Conservation (phyloP, 148 eudicot genomes). For the Spergularia marina region DNA sequence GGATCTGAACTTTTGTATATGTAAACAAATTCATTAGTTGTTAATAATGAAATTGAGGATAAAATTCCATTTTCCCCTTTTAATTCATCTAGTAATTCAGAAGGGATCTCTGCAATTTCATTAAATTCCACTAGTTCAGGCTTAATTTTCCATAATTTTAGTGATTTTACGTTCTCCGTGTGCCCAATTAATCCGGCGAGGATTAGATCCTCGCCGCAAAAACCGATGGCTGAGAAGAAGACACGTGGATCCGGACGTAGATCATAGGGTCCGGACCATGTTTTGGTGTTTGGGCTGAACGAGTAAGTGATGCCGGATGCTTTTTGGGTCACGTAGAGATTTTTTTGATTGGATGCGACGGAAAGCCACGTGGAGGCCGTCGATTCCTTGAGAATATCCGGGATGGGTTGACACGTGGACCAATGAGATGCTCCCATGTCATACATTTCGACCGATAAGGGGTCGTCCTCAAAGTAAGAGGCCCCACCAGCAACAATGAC, state of each 20-base stretch:
- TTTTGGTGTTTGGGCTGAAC: conserved; percentile 33
- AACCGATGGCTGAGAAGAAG: conserved; percentile 37
- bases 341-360: conserved; percentile 29
- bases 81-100: conserved; percentile 36
- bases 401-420: conserved; percentile 53
- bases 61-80: conserved; percentile 25
- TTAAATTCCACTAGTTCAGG: conserved; percentile 21
- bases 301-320: conserved; percentile 43
- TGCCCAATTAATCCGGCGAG: conserved; percentile 42
- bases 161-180: conserved; percentile 14
- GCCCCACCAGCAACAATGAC: conserved; percentile 58
- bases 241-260: conserved; percentile 38
- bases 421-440: conserved; percentile 41
- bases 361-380: conserved; percentile 60
- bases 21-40: conserved; percentile 34
- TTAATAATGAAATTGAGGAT: conserved; percentile 31
- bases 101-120: conserved; percentile 55
- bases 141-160: conserved; percentile 47
- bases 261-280: conserved; percentile 47
- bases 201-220: conserved; percentile 34
- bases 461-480: conserved; percentile 46
- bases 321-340: conserved; percentile 43
- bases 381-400: conserved; percentile 41
- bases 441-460: conserved; percentile 53
- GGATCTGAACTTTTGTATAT: conserved; percentile 33